Base-by-base conservation (phyloP, 2,329 filamentous ascomycete genomes). In the Stachybotrys chartarum region DNA sequence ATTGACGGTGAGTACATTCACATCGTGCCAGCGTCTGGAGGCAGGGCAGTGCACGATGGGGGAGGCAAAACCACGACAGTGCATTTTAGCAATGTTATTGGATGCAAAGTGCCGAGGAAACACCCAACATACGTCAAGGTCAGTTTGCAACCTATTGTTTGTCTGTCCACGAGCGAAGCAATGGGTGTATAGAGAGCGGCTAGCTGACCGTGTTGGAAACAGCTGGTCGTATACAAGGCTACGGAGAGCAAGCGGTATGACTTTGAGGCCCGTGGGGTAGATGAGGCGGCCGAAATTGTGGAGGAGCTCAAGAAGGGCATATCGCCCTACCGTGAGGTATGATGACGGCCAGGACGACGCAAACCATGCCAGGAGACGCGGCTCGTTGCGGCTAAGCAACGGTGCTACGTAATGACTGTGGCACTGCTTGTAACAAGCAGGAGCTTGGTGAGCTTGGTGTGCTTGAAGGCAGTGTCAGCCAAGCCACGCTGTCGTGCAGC, bases 1-100 rank as follows among this genome's bases (percentile, higher is more conserved):
- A 90, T 95, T 60, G 90, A 93, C 63, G 88, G 88, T 57, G 90
- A 95, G 68, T 94, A 92, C 68, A 84, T 95, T 58, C 89, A 93
- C 70, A 91, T 95, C 63, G 87, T 91, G 80, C 88, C 90, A 30
- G 78, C 82, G 1, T 82, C 81, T 2, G 80, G 80, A 10, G 85
- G 85, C 44, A 89, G 88, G 66, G 81, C 83, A 11, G 73, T 84
- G 56, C 80, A 83, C 57, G 84, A 87, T 55, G 79, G 78, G 24
- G 79, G 77, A 55, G 82, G 82, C 42, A 91, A 91, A 73, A 88
- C 85, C 39, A 91, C 88, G 3, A 91, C 88, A 46, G 87, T 93
- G 51, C 89, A 92, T 64, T 92, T 93, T 67, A 87, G 84, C 64
- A 88, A 88, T 55, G 87, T 94, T 6, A 83, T 95, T 16, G 90